phyloP scores from a whole-genome alignment of 805 yeast species.

The Candida namnaoensis region DNA sequence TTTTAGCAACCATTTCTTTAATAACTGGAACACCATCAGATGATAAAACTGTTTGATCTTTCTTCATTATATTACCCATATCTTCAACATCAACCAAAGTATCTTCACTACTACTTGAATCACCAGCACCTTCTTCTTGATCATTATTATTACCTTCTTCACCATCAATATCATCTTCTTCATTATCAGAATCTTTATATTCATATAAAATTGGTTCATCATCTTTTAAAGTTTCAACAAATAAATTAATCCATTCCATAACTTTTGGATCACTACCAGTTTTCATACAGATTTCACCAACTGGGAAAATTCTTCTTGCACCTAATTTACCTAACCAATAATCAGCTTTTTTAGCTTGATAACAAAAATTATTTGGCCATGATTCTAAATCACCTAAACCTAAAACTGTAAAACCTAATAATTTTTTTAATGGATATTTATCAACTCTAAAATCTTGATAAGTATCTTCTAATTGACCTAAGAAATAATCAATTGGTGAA shows the following conservation, averaged over 20 bases:
- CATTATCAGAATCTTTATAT: slow-evolving; percentile 48
- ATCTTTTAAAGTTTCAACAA: slow-evolving; percentile 57
- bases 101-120: slow-evolving; percentile 22
- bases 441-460: slow-evolving; percentile 81
- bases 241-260: slow-evolving; percentile 56
- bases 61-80: slow-evolving; percentile 46
- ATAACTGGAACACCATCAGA: slow-evolving; percentile 20
- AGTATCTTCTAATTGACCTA: slow-evolving; percentile 74
- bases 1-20: slow-evolving; percentile 84
- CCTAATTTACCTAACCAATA: slow-evolving; percentile 73
- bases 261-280: slow-evolving; percentile 51
- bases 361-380: slow-evolving; percentile 80
- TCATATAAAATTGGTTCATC: slow-evolving; percentile 61
- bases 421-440: slow-evolving; percentile 59
- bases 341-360: slow-evolving; percentile 74
- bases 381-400: slow-evolving; percentile 86
- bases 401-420: slow-evolving; percentile 76
- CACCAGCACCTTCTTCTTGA: slow-evolving; percentile 4
- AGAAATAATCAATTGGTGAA: slow-evolving; percentile 82
- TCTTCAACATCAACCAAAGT: slow-evolving; percentile 80
- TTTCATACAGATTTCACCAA: slow-evolving; percentile 80
- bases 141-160: slow-evolving; percentile 21
- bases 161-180: slow-evolving; percentile 29
- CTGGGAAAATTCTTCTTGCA: slow-evolving; percentile 75
- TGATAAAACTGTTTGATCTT: slow-evolving; percentile 2